phyloP scores from a whole-genome alignment of 257 asterid species.

The Misopates orontium region DNA sequence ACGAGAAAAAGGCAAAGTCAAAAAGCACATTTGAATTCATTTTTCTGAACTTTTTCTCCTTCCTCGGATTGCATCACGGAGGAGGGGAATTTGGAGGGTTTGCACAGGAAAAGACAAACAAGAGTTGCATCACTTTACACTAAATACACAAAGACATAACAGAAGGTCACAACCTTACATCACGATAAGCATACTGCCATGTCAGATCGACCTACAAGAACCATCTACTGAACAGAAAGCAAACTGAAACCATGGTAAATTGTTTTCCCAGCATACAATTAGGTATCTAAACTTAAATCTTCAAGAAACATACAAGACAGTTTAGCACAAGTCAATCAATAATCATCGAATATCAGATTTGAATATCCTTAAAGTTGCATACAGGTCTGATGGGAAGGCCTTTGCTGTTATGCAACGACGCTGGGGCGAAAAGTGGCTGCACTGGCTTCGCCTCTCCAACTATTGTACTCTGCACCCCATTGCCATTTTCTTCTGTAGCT shows the following conservation, averaged over 20 bases:
- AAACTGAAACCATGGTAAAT: conserved; percentile 18
- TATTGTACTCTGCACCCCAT: conserved; percentile 38
- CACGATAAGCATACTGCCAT: conserved; percentile 8
- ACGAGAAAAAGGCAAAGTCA: conserved; percentile 1
- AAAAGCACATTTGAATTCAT: background rate
- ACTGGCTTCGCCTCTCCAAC: conserved; percentile 48
- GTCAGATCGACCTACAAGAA: conserved; percentile 9
- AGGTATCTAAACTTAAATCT: background rate
- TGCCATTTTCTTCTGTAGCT: conserved; percentile 49
- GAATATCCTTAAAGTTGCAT: conserved; percentile 33
- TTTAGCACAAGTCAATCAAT: conserved; percentile 17
- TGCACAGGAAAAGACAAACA: conserved; percentile 12
- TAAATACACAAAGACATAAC: conserved; percentile 7
- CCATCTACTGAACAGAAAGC: conserved; percentile 17
- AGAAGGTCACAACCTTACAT: conserved; percentile 10
- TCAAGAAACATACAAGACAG: conserved; percentile 9
- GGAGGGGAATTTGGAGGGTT: conserved; percentile 10
- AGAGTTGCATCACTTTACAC: background rate
- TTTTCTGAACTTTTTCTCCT: background rate
- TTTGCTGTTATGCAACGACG: conserved; percentile 72
- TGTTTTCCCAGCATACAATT: conserved; percentile 1
- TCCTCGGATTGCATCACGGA: conserved; percentile 1
- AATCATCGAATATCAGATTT: conserved; percentile 14
- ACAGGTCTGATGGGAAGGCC: conserved; percentile 97
- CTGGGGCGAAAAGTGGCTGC: conserved; percentile 56